phyloP scores from a whole-genome alignment of 1,284 basidiomycete species.

The Malassezia equina region DNA sequence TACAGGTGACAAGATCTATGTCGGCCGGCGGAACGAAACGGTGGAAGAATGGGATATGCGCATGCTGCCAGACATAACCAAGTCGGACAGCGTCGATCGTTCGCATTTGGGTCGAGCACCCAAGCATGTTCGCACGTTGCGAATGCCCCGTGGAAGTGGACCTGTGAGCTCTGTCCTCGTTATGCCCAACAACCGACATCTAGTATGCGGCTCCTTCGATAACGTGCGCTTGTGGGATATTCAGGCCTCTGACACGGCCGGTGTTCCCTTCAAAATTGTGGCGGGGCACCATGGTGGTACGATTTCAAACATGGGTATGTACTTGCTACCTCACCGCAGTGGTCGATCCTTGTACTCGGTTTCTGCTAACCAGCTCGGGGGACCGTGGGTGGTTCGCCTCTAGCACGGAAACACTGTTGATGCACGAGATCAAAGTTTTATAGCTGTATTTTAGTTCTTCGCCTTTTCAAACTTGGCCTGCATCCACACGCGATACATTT shows the following conservation, averaged over 20 bases:
- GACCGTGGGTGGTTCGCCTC: conserved; percentile 72
- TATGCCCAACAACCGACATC: conserved; percentile 78
- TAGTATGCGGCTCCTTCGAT: conserved; percentile 82
- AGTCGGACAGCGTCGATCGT: not conserved
- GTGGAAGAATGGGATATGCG: conserved; percentile 87
- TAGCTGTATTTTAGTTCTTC: not conserved
- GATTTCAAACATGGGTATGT: conserved; percentile 75
- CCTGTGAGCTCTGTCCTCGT: conserved; percentile 79
- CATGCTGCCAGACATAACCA: conserved; percentile 19
- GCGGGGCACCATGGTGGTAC: conserved; percentile 91
- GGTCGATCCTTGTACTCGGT: conserved; percentile 71
- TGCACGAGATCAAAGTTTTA: conserved; percentile 31
- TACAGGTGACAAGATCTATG: conserved; percentile 76
- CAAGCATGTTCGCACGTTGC: conserved; percentile 59
- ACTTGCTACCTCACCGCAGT: conserved; percentile 52
- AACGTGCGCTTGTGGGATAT: conserved; percentile 89
- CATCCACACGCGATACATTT: conserved; percentile 44
- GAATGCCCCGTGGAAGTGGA: conserved; percentile 78
- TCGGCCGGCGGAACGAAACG: conserved; percentile 77
- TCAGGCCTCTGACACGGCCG: conserved; percentile 56
- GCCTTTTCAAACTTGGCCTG: conserved; percentile 35
- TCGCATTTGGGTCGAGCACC: not conserved
- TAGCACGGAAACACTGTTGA: conserved; percentile 37
- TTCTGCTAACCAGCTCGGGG: conserved; percentile 81
- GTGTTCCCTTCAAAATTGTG: conserved; percentile 71